phyloP scores from a whole-genome alignment of 805 yeast genomes.

The Pichia deserticola region DNA sequence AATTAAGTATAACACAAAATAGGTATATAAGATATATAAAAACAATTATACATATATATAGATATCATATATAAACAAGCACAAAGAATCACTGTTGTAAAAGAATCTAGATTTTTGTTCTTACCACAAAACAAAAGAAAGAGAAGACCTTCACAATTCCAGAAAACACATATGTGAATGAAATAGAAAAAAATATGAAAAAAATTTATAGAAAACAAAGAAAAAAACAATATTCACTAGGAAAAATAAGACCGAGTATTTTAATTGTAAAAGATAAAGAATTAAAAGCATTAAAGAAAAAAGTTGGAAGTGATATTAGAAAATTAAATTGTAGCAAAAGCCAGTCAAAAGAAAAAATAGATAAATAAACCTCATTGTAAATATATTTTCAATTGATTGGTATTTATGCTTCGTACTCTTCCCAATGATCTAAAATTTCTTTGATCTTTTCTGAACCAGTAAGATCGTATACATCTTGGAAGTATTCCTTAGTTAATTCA shows the following conservation, averaged over 20 bases:
- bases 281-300: not conserved
- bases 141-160: no score
- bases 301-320: not conserved
- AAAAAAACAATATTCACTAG: no score
- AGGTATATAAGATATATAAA: not conserved
- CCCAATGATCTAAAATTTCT: conserved; percentile 93
- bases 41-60: not conserved
- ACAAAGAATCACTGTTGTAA: not conserved
- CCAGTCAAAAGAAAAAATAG: not conserved
- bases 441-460: conserved; percentile 90
- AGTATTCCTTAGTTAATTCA: conserved; percentile 91
- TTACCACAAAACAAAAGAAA: conserved; percentile 12
- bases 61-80: not conserved
- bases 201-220: not conserved
- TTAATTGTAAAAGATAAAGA: not conserved
- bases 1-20: not conserved
- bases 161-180: not conserved
- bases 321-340: no score
- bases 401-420: conserved; percentile 52
- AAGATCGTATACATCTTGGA: conserved; percentile 88
- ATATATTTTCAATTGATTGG: no score
- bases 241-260: no score
- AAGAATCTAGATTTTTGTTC: not conserved
- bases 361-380: not conserved
- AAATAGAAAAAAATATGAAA: not conserved